Evolutionary conservation across 805 yeast species (phyloP), one percentile per base, ranked within the genome.

Genomic region (Candida nemodendra): DNA sequence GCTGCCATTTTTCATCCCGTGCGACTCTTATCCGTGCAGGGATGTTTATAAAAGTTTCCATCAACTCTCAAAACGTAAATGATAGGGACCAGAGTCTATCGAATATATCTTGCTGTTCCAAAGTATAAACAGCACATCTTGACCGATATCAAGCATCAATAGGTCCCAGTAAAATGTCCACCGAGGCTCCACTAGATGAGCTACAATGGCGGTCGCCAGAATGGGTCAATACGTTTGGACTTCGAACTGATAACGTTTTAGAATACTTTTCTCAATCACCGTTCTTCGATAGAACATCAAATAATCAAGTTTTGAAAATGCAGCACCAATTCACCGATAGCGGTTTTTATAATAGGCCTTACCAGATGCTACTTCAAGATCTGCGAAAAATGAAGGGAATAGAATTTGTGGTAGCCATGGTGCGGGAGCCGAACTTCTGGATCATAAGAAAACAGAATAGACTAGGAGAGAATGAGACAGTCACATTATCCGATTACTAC

Each of bases 151-250:
- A n/a, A n/a, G n/a, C n/a, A n/a, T n/a, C n/a, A n/a, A n/a, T n/a
- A n/a, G n/a, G n/a, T n/a, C n/a, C n/a, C n/a, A n/a, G n/a, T n/a
- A n/a, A n/a, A n/a, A 49, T 44, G 51, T 24, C 48, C 3, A 30
- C 42, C 17, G 45, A 51, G 28, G 50, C 71, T 34, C 69, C 70
- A 21, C 68, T 90, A 18, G 97, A 90, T 56, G 97, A 91, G 54
- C 72, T 93, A 28, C 98, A 90, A 60, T 93, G 99, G 99, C 78
- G 90, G 48, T 83, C 93, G 3, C 98, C 99, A 1, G 99, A 93
- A 61, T 93, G 96, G 95, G 88, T 93, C 47, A 95, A 89, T 57
- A 76, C 81, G 36, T 81, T 80, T 58, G 97, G 96, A 0, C 74
- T 93, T 17, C 73, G 89, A 30, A 84, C 95, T 0, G 95, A 81